These are phyloP conservation scores for Oryza rufipogon DNA, from an alignment of 176 grass and related monocot species.

Conservation along the genomic window DNA sequence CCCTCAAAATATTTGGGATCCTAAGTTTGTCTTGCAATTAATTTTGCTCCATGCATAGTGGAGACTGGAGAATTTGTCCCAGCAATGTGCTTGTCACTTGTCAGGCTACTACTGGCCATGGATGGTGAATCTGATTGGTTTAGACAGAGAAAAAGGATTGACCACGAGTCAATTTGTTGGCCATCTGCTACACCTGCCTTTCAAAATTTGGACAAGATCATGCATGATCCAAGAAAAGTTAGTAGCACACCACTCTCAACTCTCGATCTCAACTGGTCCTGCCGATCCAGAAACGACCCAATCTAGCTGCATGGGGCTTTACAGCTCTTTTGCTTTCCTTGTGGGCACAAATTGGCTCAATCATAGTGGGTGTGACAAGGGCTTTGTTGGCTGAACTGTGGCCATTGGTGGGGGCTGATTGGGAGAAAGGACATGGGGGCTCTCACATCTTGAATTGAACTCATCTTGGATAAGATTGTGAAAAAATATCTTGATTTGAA, in stretches of 20 bases:
- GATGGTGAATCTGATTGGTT: not conserved
- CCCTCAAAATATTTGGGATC: not conserved
- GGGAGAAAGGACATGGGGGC: not conserved
- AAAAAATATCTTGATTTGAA: not conserved
- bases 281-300: not conserved
- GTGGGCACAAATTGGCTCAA: conserved; percentile 31
- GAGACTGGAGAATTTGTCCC: not conserved
- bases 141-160: not conserved
- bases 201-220: not conserved
- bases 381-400: conserved; percentile 3
- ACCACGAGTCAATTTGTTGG: not conserved
- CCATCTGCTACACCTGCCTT: not conserved
- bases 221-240: not conserved
- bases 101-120: too few species aligned
- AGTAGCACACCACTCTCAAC: not conserved
- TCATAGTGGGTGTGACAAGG: not conserved
- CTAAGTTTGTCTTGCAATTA: not conserved
- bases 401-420: not conserved
- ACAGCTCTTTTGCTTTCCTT: conserved; percentile 40
- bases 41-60: not conserved
- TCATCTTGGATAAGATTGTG: not conserved
- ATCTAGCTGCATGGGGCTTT: not conserved
- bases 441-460: not conserved
- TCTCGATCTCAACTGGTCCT: conserved; percentile 1
- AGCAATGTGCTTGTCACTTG: not conserved